Conservation (phyloP, 2,329 filamentous ascomycete genomes). For the Seiridium unicorne region DNA sequence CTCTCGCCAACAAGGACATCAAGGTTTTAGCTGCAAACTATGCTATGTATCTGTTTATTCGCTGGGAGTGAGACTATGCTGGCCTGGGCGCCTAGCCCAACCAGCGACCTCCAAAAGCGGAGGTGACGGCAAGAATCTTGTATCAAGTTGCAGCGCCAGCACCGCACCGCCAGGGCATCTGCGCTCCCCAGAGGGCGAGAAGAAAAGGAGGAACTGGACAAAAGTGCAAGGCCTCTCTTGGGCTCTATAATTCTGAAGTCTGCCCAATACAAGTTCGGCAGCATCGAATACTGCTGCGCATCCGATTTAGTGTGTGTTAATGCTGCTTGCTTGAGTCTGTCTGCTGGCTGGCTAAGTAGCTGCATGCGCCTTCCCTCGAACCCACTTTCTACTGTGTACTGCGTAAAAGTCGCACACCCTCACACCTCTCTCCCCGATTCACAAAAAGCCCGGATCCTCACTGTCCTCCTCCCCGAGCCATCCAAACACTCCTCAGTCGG, state of each 20-base stretch:
- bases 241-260: too few relatives aligned
- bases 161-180: neutral
- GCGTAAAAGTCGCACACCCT: conserved; percentile 26
- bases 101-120: conserved; percentile 3
- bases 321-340: neutral
- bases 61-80: neutral
- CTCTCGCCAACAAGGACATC: neutral
- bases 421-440: conserved; percentile 30
- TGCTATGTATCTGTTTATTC: neutral
- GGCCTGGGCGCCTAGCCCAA: conserved; percentile 4
- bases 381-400: too few relatives aligned
- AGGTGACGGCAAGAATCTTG: conserved; percentile 7
- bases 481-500: conserved; percentile 21
- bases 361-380: neutral
- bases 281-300: too few relatives aligned
- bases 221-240: neutral
- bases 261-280: too few relatives aligned
- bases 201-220: neutral
- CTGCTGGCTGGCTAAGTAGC: neutral
- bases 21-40: neutral
- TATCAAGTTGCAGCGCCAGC: neutral
- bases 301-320: neutral
- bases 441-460: conserved; percentile 18
- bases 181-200: neutral
- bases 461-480: conserved; percentile 18